phyloP scores from a whole-genome alignment of 768 basidiomycete genomes.

The Punctularia strigosozonata region DNA sequence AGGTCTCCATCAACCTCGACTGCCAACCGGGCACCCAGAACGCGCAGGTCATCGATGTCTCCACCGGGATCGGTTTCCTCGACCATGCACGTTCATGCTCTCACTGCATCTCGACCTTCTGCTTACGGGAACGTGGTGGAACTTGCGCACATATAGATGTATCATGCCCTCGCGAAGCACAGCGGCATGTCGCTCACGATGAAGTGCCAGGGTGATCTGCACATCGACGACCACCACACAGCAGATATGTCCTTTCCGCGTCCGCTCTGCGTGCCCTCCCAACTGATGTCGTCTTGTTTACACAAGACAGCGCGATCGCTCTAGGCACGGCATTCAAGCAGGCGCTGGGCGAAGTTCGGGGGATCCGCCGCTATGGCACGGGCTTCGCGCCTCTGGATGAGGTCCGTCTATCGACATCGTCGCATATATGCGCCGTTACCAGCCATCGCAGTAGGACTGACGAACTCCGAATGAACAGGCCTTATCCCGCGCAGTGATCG shows the following conservation, averaged over 20 bases:
- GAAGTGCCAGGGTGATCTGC: constrained; percentile 89
- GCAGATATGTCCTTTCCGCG: constrained; percentile 66
- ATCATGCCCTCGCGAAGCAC: constrained; percentile 94
- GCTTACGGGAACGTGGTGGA: too few relatives aligned
- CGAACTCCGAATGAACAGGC: constrained; percentile 40
- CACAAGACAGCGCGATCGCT: constrained; percentile 85
- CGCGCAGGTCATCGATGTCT: constrained; percentile 69
- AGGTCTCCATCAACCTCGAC: constrained; percentile 77
- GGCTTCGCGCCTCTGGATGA: constrained; percentile 97
- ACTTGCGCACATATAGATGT: constrained; percentile 74
- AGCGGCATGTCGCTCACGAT: constrained; percentile 85
- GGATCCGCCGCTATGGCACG: constrained; percentile 90
- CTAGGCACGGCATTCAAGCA: constrained; percentile 87
- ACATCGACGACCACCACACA: constrained; percentile 98
- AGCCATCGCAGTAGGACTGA: too few relatives aligned
- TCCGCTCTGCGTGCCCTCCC: constrained; percentile 4
- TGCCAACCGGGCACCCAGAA: constrained; percentile 48
- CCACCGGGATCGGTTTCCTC: constrained; percentile 96
- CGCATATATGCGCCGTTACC: too few relatives aligned
- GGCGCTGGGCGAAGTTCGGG: constrained; percentile 88
- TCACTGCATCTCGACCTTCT: too few relatives aligned
- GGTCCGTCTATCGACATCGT: constrained; percentile 40
- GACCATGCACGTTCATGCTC: constrained; percentile 63
- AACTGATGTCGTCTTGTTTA: constrained; percentile 13
- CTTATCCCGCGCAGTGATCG: constrained; percentile 89